Evolutionary conservation across 768 basidiomycete species (phyloP).

Genomic region (Pisolithus orientalis): DNA sequence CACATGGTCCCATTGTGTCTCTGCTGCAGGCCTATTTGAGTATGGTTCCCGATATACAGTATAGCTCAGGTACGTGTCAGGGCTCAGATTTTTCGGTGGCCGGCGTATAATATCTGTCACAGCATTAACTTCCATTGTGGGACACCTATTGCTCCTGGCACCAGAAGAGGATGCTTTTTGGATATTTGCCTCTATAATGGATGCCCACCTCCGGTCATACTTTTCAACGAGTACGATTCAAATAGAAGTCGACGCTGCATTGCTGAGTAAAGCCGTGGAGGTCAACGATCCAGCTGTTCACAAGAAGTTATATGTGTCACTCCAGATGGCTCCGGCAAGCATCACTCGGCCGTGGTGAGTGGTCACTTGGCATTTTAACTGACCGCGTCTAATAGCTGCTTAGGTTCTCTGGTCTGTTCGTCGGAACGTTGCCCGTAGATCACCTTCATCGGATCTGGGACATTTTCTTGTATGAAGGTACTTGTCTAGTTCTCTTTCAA

Average conservation of each 20-base stretch:
- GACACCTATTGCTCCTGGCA: conserved; percentile 64
- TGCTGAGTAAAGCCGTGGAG: conserved; percentile 71
- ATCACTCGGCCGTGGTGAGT: conserved; percentile 62
- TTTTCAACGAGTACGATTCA: conserved; percentile 57
- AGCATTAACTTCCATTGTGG: conserved; percentile 69
- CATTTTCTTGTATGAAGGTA: conserved; percentile 76
- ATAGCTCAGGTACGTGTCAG: conserved; percentile 46
- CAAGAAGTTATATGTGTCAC: conserved; percentile 60
- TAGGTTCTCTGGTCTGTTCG: conserved; percentile 74
- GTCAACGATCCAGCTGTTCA: conserved; percentile 49
- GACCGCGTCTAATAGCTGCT: neutral
- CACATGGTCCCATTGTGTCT: conserved; percentile 49
- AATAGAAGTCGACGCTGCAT: conserved; percentile 67
- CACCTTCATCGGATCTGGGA: conserved; percentile 78
- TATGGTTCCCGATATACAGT: conserved; percentile 82
- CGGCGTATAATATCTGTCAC: neutral
- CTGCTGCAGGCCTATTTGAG: conserved; percentile 68
- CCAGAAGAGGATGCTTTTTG: conserved; percentile 90
- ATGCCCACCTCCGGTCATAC: conserved; percentile 72
- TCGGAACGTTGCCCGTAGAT: conserved; percentile 55
- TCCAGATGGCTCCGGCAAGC: conserved; percentile 50
- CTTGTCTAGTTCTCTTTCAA: conserved; percentile 1
- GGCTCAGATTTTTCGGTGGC: neutral
- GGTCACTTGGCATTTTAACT: neutral
- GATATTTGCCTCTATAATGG: conserved; percentile 86